Evolutionary conservation across 2,329 filamentous ascomycete species (phyloP).

Genomic region (Monilinia aucupariae): DNA sequence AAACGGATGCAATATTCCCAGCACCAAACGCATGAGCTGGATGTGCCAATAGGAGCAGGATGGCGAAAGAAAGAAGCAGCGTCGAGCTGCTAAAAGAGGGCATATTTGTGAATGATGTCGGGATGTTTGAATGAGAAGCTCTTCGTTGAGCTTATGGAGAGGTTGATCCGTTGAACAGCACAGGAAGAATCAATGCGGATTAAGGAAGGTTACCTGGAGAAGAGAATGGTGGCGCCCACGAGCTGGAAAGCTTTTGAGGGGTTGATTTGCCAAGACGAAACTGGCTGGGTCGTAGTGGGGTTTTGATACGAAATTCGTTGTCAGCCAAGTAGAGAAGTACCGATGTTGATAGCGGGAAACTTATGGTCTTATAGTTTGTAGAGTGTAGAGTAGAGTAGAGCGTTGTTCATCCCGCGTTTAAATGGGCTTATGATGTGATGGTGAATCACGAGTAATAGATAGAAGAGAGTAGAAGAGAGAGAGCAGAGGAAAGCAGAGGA

Average conservation of each 20-base stretch:
- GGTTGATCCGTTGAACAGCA: constrained; percentile 7
- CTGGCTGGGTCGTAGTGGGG: constrained; percentile 8
- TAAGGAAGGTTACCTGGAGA: no score
- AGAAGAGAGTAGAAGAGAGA: no score
- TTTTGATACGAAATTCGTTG: constrained; percentile 3
- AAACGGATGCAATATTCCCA: constrained; percentile 78
- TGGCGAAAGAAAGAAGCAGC: constrained; percentile 38
- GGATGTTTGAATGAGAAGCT: neutral
- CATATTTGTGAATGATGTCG: constrained; percentile 24
- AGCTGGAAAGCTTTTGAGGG: neutral
- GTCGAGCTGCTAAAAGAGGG: constrained; percentile 29
- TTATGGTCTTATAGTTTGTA: no score
- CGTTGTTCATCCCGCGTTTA: no score
- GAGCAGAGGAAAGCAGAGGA: no score
- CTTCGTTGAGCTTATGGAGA: constrained; percentile 15
- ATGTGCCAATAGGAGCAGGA: constrained; percentile 62
- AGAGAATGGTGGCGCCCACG: neutral
- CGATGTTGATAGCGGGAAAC: neutral
- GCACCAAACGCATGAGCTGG: constrained; percentile 77
- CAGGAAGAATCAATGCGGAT: no score
- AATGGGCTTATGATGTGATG: no score
- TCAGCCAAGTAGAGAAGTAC: neutral
- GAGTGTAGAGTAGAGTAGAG: no score
- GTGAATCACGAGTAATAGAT: no score
- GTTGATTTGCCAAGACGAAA: neutral